A percentile compares a stretch with the other conserved stretches of the same genome.
phyloP scores from a whole-genome alignment of 257 asterid genomes.

The Scutellaria minor region DNA sequence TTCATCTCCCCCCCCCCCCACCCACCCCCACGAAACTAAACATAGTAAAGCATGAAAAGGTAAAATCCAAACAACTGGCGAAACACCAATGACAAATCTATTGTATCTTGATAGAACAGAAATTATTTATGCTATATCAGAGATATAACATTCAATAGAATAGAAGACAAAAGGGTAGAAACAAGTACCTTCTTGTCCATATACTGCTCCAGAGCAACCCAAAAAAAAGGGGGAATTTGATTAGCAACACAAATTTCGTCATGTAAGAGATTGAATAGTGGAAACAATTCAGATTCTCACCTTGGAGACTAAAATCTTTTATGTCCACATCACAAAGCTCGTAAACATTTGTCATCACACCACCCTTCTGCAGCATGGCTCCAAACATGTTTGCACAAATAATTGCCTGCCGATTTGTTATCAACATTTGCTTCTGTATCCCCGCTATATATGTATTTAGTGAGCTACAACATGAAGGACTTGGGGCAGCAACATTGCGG shows the following conservation, averaged over 20 bases:
- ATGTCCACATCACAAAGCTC: slow-evolving; percentile 96
- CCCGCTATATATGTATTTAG: slow-evolving; percentile 71
- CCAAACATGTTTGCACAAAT: slow-evolving; percentile 83
- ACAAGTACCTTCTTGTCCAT: slow-evolving; percentile 84
- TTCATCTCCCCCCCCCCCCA: background rate
- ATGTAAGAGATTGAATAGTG: slow-evolving; percentile 2
- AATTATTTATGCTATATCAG: background rate
- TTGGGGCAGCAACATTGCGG: slow-evolving; percentile 74
- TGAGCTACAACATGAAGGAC: slow-evolving; percentile 90
- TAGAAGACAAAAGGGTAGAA: slow-evolving; percentile 14
- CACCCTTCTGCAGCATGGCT: slow-evolving; percentile 84
- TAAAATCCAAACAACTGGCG: background rate
- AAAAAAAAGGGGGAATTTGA: slow-evolving; percentile 35
- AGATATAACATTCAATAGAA: background rate
- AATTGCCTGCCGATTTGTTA: slow-evolving; percentile 93
- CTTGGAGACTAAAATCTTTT: slow-evolving; percentile 97
- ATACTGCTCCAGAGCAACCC: slow-evolving; percentile 53
- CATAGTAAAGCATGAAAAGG: background rate
- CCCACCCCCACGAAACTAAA: background rate
- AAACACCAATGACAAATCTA: background rate
- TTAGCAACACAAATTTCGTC: slow-evolving; percentile 34
- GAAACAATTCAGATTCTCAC: slow-evolving; percentile 42
- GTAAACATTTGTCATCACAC: slow-evolving; percentile 80
- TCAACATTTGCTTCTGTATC: slow-evolving; percentile 86
- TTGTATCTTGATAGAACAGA: background rate